Evolutionary conservation across 208 protist genomes (phyloP), one percentile per base, ranked within the genome.

Genomic region (Wallacemonas sp.): DNA sequence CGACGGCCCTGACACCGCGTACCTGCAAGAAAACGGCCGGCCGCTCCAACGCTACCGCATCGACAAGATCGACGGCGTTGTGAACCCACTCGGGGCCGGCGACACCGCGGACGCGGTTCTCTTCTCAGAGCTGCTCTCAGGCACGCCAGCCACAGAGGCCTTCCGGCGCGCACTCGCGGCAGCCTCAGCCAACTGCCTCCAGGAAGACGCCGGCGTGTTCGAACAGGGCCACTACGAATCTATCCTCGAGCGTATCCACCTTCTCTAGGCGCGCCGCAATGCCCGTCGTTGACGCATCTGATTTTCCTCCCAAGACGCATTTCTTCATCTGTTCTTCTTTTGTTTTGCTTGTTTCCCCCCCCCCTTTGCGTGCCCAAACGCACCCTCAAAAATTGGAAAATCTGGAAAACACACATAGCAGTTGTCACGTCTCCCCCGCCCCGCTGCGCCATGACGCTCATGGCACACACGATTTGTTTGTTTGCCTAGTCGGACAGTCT

Each of bases 41-140:
- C 38, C 43, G 2, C 17, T 78, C 0, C 33, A 47, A 19, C 27
- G 17, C 2, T 61, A 71, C 19, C 57, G 61, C 30, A 62, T 82
- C 30, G 49, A 64, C 14, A 52, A 66, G 55, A 12, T 78, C 23
- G 68, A 77, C 14, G 36, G 33, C 27, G 54, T 82, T 1, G 68
- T 82, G 27, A 82, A 61, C 34, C 76, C 71, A 27, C 67, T 82
- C 3, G 71, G 71, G 1, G 57, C 76, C 2, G 76, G 71, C n/a
- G 71, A 83, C 62, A 78, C 72, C 1, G 68, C 67, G 14, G 72
- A 75, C 34, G 68, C 77, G 1, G 48, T 83, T n/a, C 65, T 83
- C 57, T 67, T 79, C 23, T 49, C 61, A 8, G 54, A 78, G 52
- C 69, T 70, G 48, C 26, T 76, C 24, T 14, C 65, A 26, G 68